Evolutionary conservation across 2,329 filamentous ascomycete species (phyloP).

Genomic region (Endocalyx cinctus): DNA sequence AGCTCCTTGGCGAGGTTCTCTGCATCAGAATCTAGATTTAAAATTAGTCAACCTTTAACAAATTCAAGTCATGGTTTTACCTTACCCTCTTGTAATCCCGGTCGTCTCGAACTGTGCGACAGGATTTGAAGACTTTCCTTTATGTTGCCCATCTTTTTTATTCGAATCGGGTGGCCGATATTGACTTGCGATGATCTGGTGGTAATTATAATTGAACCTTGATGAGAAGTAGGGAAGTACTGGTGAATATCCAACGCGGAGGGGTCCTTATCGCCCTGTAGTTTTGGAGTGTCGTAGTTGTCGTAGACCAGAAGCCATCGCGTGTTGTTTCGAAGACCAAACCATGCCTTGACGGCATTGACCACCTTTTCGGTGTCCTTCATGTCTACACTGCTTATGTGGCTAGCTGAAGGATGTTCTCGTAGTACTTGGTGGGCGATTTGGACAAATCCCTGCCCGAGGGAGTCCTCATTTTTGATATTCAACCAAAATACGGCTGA

Average conservation of each 20-base stretch:
- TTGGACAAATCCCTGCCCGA: slow-evolving; percentile 11
- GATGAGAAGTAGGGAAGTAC: slow-evolving; percentile 27
- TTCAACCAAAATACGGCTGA: slow-evolving; percentile 14
- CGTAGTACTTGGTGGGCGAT: slow-evolving; percentile 10
- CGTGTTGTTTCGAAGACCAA: slow-evolving; percentile 28
- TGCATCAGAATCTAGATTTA: slow-evolving; percentile 23
- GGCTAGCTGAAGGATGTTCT: slow-evolving; percentile 8
- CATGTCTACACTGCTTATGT: slow-evolving; percentile 3
- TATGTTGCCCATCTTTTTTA: slow-evolving; percentile 27
- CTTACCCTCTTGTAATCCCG: slow-evolving; percentile 17
- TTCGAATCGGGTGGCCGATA: slow-evolving; percentile 25
- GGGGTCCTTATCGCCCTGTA: slow-evolving; percentile 12
- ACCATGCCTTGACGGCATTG: slow-evolving; percentile 32
- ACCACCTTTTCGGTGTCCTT: slow-evolving; percentile 19
- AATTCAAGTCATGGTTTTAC: no score
- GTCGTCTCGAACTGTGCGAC: slow-evolving; percentile 19
- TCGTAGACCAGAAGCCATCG: slow-evolving; percentile 36
- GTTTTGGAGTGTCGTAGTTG: slow-evolving; percentile 36
- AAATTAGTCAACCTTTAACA: background rate
- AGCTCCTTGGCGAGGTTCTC: slow-evolving; percentile 28
- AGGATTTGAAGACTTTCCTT: slow-evolving; percentile 27
- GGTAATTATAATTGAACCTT: slow-evolving; percentile 39
- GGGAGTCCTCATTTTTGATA: slow-evolving; percentile 9
- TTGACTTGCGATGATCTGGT: slow-evolving; percentile 29
- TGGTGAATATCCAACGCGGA: slow-evolving; percentile 26